These are phyloP conservation scores for Primulina huaijiensis DNA, from an alignment of 257 asterid species.

Conservation along the genomic window DNA sequence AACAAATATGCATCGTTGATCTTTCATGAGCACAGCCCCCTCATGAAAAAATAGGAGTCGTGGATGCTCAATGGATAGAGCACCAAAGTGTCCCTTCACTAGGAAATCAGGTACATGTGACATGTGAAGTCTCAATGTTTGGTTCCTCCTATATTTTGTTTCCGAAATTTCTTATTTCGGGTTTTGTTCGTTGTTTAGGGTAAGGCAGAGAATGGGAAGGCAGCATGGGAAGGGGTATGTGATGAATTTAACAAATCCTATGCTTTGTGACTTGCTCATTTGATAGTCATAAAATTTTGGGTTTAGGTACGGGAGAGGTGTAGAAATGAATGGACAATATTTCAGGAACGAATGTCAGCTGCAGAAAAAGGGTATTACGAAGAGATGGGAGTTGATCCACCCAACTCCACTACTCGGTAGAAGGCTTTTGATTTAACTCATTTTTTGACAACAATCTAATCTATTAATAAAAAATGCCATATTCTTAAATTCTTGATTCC, in stretches of 20 bases:
- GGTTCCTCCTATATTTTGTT: background rate
- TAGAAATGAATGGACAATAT: conserved; percentile 72
- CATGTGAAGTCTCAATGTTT: background rate
- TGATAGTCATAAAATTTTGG: background rate
- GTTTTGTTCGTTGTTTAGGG: conserved; percentile 47
- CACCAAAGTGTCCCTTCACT: conserved; percentile 97
- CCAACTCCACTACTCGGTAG: conserved; percentile 55
- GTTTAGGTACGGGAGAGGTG: conserved; percentile 83
- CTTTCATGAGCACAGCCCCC: conserved; percentile 60
- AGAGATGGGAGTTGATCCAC: conserved; percentile 62
- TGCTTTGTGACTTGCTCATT: background rate
- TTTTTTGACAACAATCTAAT: background rate
- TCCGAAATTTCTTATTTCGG: background rate
- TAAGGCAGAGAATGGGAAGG: conserved; percentile 70
- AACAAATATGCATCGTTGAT: background rate
- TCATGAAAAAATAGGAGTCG: conserved; percentile 89
- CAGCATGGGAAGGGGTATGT: conserved; percentile 98
- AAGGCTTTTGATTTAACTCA: background rate
- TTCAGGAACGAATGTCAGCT: conserved; percentile 63
- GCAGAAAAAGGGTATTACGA: conserved; percentile 72
- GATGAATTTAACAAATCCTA: background rate
- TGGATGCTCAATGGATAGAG: conserved; percentile 89
- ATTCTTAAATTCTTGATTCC: no score
- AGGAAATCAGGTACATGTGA: conserved; percentile 68
- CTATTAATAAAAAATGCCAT: no score